Conservation (phyloP, 2,329 filamentous ascomycete species). For the Cadophora sp. region DNA sequence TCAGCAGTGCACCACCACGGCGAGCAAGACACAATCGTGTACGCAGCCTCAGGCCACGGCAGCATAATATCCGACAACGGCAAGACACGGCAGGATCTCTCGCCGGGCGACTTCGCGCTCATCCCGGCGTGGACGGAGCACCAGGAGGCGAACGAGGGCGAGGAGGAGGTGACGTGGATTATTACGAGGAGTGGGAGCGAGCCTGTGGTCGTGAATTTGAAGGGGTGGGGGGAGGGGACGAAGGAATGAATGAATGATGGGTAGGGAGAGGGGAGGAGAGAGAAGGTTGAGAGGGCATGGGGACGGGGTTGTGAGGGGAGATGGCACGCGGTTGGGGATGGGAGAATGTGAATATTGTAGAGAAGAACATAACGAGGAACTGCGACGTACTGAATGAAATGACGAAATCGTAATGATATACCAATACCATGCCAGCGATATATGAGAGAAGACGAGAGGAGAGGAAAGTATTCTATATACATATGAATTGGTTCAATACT, state of each 20-base stretch:
- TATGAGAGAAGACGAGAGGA: too few species aligned
- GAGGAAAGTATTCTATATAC: too few species aligned
- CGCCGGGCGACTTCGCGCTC: constrained; percentile 71
- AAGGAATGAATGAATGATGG: neutral
- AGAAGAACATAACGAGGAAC: too few species aligned
- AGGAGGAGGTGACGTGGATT: constrained; percentile 69
- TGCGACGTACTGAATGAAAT: too few species aligned
- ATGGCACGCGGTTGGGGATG: too few species aligned
- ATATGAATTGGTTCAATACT: too few species aligned
- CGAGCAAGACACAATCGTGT: constrained; percentile 69
- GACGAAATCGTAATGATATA: too few species aligned
- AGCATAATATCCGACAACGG: constrained; percentile 62
- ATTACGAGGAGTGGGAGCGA: constrained; percentile 66
- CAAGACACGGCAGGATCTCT: constrained; percentile 62
- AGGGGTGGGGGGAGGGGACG: constrained; percentile 55
- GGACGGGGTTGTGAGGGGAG: too few species aligned
- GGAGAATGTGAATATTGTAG: too few species aligned
- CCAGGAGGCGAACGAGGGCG: constrained; percentile 71
- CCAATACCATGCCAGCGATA: too few species aligned
- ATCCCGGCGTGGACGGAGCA: constrained; percentile 75
- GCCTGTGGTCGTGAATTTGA: constrained; percentile 67
- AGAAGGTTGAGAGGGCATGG: too few species aligned
- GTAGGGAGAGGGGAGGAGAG: too few species aligned
- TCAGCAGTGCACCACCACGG: constrained; percentile 57
- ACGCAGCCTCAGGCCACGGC: constrained; percentile 66